These are phyloP conservation scores for Leucosporidium creatinivorum DNA, from an alignment of 768 basidiomycete genomes.

Conservation along the genomic window DNA sequence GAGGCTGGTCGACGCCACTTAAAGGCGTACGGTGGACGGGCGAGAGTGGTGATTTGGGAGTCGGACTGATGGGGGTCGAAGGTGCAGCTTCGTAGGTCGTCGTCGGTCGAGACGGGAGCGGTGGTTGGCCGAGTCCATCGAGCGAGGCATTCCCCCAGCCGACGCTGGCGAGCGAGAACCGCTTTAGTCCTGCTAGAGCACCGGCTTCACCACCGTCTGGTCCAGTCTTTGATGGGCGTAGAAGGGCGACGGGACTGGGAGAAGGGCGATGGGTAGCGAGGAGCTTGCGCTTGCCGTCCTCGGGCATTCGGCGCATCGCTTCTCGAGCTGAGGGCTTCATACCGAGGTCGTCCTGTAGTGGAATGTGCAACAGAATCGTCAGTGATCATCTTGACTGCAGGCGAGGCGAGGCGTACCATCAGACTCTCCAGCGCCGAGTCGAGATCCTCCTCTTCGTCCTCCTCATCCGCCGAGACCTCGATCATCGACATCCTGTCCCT, in stretches of 20 bases:
- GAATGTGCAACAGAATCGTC: too few species aligned
- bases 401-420: slow-evolving; percentile 64
- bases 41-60: slow-evolving; percentile 42
- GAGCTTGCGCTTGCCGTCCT: slow-evolving; percentile 60
- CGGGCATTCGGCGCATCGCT: slow-evolving; percentile 56
- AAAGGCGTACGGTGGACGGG: neutral
- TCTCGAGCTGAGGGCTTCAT: slow-evolving; percentile 63
- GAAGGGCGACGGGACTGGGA: neutral
- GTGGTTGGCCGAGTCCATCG: slow-evolving; percentile 3
- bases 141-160: slow-evolving; percentile 14
- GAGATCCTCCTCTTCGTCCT: slow-evolving; percentile 42
- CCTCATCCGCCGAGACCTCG: slow-evolving; percentile 37
- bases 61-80: slow-evolving; percentile 41
- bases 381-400: too few species aligned
- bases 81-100: slow-evolving; percentile 3
- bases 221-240: slow-evolving; percentile 20
- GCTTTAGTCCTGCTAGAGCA: slow-evolving; percentile 24
- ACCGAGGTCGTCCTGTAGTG: slow-evolving; percentile 65
- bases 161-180: slow-evolving; percentile 31
- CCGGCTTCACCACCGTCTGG: neutral
- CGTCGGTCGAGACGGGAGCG: slow-evolving; percentile 15
- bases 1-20: slow-evolving; percentile 10
- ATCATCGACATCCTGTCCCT: neutral
- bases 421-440: slow-evolving; percentile 57
- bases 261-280: slow-evolving; percentile 51